Evolutionary conservation across 2,329 filamentous ascomycete species (phyloP).

Genomic region (Scedosporium dehoogii): DNA sequence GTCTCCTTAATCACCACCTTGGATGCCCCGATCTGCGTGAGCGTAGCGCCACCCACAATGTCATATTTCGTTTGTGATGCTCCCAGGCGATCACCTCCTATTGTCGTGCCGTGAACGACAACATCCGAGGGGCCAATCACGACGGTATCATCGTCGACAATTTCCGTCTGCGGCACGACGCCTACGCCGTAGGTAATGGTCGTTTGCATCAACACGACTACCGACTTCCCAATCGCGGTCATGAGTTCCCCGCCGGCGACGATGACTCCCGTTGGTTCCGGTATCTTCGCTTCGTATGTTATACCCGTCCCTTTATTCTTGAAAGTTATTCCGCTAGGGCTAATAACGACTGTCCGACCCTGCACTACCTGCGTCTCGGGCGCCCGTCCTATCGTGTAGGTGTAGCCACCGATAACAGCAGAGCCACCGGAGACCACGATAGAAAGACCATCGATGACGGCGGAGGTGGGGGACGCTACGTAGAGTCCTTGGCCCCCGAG

Average conservation of each 20-base stretch:
- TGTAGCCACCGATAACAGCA: constrained; percentile 31
- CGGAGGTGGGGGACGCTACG: constrained; percentile 25
- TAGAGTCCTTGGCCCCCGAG: constrained; percentile 20
- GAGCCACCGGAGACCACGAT: constrained; percentile 31
- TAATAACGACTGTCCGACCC: constrained; percentile 23
- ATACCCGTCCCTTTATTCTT: constrained; percentile 23
- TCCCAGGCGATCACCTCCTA: constrained; percentile 31
- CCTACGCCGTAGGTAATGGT: constrained; percentile 35
- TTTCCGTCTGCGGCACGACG: constrained; percentile 21
- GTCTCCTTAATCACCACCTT: constrained; percentile 37
- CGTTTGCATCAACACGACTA: constrained; percentile 29
- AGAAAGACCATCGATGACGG: constrained; percentile 26
- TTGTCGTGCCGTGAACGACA: constrained; percentile 26
- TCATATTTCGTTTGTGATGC: constrained; percentile 29
- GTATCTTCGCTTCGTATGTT: constrained; percentile 18
- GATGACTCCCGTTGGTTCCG: constrained; percentile 30
- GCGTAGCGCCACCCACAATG: constrained; percentile 41
- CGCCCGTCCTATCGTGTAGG: constrained; percentile 30
- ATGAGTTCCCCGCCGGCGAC: constrained; percentile 38
- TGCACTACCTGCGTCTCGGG: constrained; percentile 20
- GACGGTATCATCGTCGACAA: constrained; percentile 41
- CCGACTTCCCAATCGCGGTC: constrained; percentile 30
- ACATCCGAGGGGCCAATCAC: constrained; percentile 37
- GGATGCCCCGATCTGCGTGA: constrained; percentile 38
- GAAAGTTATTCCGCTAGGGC: constrained; percentile 22